Base-by-base conservation (phyloP, 2,329 filamentous ascomycete genomes). In the Pyrenophora teres region DNA sequence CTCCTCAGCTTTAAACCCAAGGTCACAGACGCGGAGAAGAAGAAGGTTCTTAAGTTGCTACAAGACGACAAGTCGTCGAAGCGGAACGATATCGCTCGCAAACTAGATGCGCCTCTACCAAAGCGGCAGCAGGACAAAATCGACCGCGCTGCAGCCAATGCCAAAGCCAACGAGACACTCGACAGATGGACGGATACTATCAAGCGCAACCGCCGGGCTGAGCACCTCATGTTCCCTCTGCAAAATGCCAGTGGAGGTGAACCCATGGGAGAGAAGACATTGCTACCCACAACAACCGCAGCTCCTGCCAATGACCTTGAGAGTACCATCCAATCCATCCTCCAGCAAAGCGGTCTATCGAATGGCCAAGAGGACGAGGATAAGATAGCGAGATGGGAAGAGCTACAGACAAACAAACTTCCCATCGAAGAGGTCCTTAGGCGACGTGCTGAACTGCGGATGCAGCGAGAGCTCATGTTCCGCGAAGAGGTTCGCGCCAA, bases 181-280 rank as follows among this genome's bases (percentile, higher is more conserved):
- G 86, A 90, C 57, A 86, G 91, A 64, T 99, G 94, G 94, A 88
- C 88, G 27, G 93, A 97, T 54, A 97, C 94, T 0, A 92, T 99
- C 67, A 96, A 97, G 76, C 86, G 90, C 27, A 97, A 97, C 73
- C 88, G 94, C 53, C 84, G 91, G 62, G 92, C 93, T 1, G 94
- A 97, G 58, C 91, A 96, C 72, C 79, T 99, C 10, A 81, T 87
- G 16, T 99, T 99, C 67, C 94, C 94, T 4, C 81, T 97, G 0
- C 83, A 87, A 2, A 87, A 91, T 64, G 87, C 87, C 33, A 84
- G 86, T 52, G 85, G 81, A 46, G 81, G 80, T 23, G 84, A 85
- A 16, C 74, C 79, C 9, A 71, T 81, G 38, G 85, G 81, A 18
- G 85, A 87, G 66, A 83, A 89, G 35, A 80, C 83, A 32, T 84